Evolutionary conservation across 2,329 filamentous ascomycete genomes (phyloP), one percentile per base, ranked within the genome.

Genomic region (Phoma sp.): DNA sequence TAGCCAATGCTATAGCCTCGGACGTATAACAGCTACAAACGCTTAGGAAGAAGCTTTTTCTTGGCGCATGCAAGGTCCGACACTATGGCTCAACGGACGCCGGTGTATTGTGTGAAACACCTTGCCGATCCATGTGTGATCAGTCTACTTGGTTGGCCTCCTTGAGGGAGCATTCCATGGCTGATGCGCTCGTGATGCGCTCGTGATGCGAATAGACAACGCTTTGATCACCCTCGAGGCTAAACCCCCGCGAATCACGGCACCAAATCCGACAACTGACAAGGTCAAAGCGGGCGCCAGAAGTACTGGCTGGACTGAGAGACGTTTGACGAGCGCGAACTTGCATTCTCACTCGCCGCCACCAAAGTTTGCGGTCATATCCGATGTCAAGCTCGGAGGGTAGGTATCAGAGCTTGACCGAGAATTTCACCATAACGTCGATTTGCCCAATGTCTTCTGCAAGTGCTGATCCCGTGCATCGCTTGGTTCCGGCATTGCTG

Each of bases 221-320:
- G 65, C 65, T 64, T 48, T 66, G 66, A 47, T 62, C 65, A 62
- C 57, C 29, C 37, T 30, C 54, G 49, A 52, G 60, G 60, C 60
- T 47, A 35, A 39, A 18, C 46, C 49, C 51, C 48, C 45, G 51
- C 58, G 52, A 66, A 61, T 62, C 52, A 62, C 47, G 52, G 56
- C 56, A 49, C 29, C 36, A 59, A 53, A 47, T 56, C 59, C 59
- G 58, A 59, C 52, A 59, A 45, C 52, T 58, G 60, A 56, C 45
- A 53, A 50, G 45, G 60, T 56, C 56, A 56, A 50, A 58, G 56
- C 59, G 58, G 53, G 59, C 55, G 52, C 52, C 54, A 58, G 45
- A 54, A 44, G 38, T 54, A 44, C 52, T 47, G 42, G 51, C 52
- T 56, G 57, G 49, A 47, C 56, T 50, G 53, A 52, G 47, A 45